Evolutionary conservation across 2,329 filamentous ascomycete genomes (phyloP).

Genomic region (Cytospora leucostoma): DNA sequence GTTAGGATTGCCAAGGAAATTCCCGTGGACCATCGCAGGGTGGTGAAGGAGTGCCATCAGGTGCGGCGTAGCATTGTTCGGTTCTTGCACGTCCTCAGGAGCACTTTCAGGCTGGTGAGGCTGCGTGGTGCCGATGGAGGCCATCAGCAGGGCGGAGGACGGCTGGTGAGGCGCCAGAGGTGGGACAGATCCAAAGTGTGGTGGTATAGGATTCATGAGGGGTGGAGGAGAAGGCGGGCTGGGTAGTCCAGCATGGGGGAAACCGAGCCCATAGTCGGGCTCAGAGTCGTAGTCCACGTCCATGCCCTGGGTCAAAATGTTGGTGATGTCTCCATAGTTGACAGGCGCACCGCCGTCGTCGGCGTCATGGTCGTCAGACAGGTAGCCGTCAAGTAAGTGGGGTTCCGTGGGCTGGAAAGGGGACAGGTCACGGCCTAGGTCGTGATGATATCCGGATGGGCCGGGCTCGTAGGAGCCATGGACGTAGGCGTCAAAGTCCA

Average conservation of each 20-base stretch:
- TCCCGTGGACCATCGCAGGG: constrained; percentile 32
- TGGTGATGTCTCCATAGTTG: constrained; percentile 29
- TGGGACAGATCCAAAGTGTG: constrained; percentile 10
- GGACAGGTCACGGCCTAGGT: constrained; percentile 10
- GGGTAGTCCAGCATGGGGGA: constrained; percentile 4
- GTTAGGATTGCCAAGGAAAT: constrained; percentile 38
- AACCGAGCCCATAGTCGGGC: constrained; percentile 11
- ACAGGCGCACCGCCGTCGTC: constrained; percentile 32
- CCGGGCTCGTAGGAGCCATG: constrained; percentile 18
- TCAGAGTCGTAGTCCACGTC: constrained; percentile 29
- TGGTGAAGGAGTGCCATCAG: constrained; percentile 16
- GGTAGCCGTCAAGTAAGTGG: constrained; percentile 26
- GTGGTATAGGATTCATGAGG: constrained; percentile 14
- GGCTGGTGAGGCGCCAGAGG: constrained; percentile 8
- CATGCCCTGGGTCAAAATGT: constrained; percentile 31
- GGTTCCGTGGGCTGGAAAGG: constrained; percentile 12
- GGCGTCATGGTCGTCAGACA: constrained; percentile 32
- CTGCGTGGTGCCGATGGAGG: constrained; percentile 6
- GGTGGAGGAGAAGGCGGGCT: constrained; percentile 7
- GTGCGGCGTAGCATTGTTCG: constrained; percentile 8
- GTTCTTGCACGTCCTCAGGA: constrained; percentile 6
- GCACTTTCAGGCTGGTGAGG: constrained; percentile 9
- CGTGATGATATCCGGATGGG: constrained; percentile 11
- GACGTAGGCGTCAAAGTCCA: constrained; percentile 14
- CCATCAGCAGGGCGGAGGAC: neutral